Conservation (phyloP, 148 eudicot genomes). For the Amaranthus cruentus region DNA sequence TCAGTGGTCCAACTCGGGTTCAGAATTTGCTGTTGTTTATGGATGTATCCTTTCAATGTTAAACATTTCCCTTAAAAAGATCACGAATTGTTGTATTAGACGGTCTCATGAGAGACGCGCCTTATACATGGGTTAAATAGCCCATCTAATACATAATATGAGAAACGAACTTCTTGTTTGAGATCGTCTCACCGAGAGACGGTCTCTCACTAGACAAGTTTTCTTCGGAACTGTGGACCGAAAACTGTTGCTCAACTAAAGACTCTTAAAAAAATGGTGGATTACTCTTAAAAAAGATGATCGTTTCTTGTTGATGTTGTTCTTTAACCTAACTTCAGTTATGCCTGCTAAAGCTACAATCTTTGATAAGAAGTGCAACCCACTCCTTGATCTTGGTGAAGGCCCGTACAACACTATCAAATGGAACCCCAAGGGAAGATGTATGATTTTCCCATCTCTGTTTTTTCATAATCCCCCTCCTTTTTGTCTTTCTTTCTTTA, state of each 20-base stretch:
- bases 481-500: not conserved
- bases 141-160: too few species aligned
- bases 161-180: too few species aligned
- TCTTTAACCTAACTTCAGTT: constrained; percentile 66
- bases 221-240: not conserved
- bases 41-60: constrained; percentile 79
- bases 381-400: constrained; percentile 81
- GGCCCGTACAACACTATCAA: constrained; percentile 96
- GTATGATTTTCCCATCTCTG: constrained; percentile 36
- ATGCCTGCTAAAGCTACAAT: constrained; percentile 97
- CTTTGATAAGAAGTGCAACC: constrained; percentile 92
- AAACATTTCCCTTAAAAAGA: not conserved
- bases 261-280: too few species aligned
- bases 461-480: not conserved
- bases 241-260: not conserved
- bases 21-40: constrained; percentile 94
- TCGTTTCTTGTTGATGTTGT: constrained; percentile 9
- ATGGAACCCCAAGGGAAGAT: constrained; percentile 97
- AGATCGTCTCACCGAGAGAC: too few species aligned
- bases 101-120: not conserved
- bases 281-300: constrained; percentile 2
- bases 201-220: not conserved
- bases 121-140: too few species aligned
- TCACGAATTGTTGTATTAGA: not conserved
- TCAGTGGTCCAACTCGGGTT: constrained; percentile 87